Percentiles rank a stretch among this genome's conserved stretches.
Conservation (phyloP, 2,329 filamentous ascomycete genomes). For the Arthrobotrys sinensis region DNA sequence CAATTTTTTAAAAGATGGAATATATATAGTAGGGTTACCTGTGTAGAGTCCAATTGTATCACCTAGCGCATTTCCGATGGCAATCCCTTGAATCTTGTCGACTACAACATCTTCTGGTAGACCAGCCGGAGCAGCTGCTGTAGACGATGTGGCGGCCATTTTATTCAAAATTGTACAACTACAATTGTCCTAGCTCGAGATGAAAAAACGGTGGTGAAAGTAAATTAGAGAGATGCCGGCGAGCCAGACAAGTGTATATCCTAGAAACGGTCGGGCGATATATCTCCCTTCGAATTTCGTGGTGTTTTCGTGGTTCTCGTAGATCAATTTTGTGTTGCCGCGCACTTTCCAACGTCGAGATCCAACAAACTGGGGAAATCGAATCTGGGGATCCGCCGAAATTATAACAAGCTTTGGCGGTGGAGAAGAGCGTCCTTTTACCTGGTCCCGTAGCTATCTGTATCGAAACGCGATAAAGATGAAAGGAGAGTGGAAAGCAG, state of each 20-base stretch:
- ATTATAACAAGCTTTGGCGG: not conserved
- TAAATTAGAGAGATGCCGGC: too few species aligned
- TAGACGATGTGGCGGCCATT: conserved; percentile 38
- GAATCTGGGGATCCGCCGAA: not conserved
- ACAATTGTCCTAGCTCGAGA: not conserved
- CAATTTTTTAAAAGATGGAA: not conserved
- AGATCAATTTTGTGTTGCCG: conserved; percentile 7
- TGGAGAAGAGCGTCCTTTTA: not conserved
- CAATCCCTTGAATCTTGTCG: conserved; percentile 69
- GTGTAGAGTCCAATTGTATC: conserved; percentile 74
- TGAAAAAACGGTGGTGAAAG: not conserved
- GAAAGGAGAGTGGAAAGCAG: not conserved
- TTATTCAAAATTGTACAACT: conserved; percentile 2
- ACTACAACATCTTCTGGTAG: conserved; percentile 64
- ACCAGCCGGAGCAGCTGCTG: conserved; percentile 65
- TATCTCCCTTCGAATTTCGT: not conserved
- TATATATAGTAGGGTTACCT: conserved; percentile 52
- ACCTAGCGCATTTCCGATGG: conserved; percentile 72
- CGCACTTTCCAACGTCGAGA: not conserved
- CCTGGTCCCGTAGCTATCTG: not conserved
- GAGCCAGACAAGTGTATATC: too few species aligned
- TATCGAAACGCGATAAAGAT: not conserved
- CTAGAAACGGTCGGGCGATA: too few species aligned
- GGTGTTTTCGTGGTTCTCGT: not conserved
- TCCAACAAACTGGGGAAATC: conserved; percentile 29